Percentiles rank a stretch among this genome's conserved stretches.
Evolutionary conservation across 495 filamentous ascomycete species (phyloP).

Genomic region (Friedmanniomyces endolithicus): DNA sequence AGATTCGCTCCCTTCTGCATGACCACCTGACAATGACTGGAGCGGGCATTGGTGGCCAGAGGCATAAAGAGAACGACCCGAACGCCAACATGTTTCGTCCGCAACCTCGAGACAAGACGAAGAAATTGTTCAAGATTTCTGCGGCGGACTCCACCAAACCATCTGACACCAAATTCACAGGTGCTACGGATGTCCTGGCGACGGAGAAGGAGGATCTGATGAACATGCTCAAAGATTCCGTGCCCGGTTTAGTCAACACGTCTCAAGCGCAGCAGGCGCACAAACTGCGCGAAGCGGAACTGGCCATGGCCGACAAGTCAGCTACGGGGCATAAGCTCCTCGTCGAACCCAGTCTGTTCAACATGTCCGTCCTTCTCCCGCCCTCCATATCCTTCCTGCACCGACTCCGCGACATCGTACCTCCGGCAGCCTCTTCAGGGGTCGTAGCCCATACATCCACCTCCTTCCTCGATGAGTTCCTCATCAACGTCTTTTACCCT

Average conservation of each 20-base stretch:
- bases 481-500: conserved; percentile 94
- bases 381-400: conserved; percentile 90
- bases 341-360: conserved; percentile 92
- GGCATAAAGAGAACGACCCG: conserved; percentile 34
- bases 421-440: conserved; percentile 36
- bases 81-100: conserved; percentile 47
- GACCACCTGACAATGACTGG: conserved; percentile 95
- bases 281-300: background rate
- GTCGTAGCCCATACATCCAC: conserved; percentile 79
- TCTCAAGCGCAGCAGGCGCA: conserved; percentile 26
- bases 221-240: conserved; percentile 74
- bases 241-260: conserved; percentile 74
- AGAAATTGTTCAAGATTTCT: conserved; percentile 73
- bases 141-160: conserved; percentile 24
- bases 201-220: conserved; percentile 84
- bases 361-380: conserved; percentile 86
- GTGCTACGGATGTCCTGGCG: conserved; percentile 49
- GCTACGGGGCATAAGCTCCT: conserved; percentile 73
- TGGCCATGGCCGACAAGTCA: conserved; percentile 14
- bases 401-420: conserved; percentile 81
- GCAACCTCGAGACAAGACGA: conserved; percentile 51
- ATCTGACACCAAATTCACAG: conserved; percentile 37
- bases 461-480: conserved; percentile 93
- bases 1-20: conserved; percentile 85
- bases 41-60: background rate